These are phyloP conservation scores for Gastrodia elata DNA, from an alignment of 106 monocot genomes.

Conservation along the genomic window DNA sequence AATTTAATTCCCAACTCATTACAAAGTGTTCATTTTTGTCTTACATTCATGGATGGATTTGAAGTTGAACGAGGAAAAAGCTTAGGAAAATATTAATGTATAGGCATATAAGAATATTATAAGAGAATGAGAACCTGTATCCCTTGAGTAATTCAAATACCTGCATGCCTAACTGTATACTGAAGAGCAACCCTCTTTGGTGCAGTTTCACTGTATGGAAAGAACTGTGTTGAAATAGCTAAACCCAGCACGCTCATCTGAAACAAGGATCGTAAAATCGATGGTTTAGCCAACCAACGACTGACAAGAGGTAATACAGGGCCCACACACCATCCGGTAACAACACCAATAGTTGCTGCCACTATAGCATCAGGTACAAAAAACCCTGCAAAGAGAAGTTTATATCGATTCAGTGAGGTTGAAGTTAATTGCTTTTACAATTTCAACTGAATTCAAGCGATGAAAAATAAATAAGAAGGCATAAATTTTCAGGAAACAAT, in stretches of 20 bases:
- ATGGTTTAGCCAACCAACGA: conserved; percentile 59
- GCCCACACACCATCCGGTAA: conserved; percentile 80
- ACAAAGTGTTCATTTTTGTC: no score
- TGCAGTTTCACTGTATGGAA: conserved; percentile 73
- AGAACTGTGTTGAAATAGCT: conserved; percentile 77
- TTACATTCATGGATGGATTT: no score
- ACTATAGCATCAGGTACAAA: conserved; percentile 83
- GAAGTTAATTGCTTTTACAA: not conserved
- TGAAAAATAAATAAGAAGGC: not conserved
- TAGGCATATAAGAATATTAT: conserved; percentile 1
- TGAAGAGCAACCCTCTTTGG: conserved; percentile 95
- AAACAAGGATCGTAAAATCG: conserved; percentile 56
- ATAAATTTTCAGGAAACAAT: not conserved
- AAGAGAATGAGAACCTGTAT: not conserved
- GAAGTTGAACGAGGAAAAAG: not conserved
- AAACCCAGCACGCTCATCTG: conserved; percentile 59
- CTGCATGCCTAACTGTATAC: conserved; percentile 55
- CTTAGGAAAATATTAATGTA: not conserved
- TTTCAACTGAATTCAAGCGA: not conserved
- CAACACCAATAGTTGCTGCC: conserved; percentile 64
- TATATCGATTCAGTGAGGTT: not conserved
- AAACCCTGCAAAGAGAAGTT: conserved; percentile 55
- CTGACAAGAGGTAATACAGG: conserved; percentile 70
- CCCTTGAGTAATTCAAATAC: conserved; percentile 19
- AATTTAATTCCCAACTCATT: no score